phyloP scores from a whole-genome alignment of 2,329 filamentous ascomycete species.

The Coniochaeta sp. region DNA sequence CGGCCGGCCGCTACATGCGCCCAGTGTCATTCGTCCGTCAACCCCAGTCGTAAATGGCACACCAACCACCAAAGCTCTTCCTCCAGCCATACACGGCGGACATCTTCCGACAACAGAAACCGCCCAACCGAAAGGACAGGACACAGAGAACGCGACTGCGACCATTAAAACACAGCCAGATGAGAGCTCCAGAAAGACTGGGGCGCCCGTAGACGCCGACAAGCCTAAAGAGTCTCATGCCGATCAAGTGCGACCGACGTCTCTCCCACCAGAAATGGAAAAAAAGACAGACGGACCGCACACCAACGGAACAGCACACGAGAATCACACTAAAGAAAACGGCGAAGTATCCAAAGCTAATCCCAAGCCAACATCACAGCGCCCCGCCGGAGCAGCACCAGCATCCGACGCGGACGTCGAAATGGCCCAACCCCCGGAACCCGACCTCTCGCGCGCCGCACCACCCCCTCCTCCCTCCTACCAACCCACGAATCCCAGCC shows the following conservation, averaged over 20 bases:
- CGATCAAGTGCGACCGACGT: not conserved
- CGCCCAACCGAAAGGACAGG: not conserved
- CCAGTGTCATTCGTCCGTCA: not conserved
- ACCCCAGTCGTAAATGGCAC: not conserved
- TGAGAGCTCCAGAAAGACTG: not conserved
- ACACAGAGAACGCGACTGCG: not conserved
- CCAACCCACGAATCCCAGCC: constrained; percentile 5
- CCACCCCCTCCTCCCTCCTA: not conserved
- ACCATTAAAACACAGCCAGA: not conserved
- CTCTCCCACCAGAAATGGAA: not conserved
- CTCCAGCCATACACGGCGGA: not conserved
- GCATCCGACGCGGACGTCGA: constrained; percentile 3
- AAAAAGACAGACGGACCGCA: not conserved
- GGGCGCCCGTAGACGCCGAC: not conserved
- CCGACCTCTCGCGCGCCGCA: not conserved
- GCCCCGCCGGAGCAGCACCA: not conserved
- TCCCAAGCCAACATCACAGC: not conserved
- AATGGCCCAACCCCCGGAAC: constrained; percentile 3
- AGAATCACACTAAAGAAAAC: not conserved
- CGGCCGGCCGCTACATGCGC: constrained; percentile 5
- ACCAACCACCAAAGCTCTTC: not conserved
- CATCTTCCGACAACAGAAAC: not conserved
- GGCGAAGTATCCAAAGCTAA: not conserved
- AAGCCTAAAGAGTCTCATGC: not conserved
- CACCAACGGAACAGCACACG: not conserved